A percentile compares a stretch with the other conserved stretches of the same genome.
Conservation (phyloP, 352 stramenopile genomes). For the Pilasporangium apinafurcum region DNA sequence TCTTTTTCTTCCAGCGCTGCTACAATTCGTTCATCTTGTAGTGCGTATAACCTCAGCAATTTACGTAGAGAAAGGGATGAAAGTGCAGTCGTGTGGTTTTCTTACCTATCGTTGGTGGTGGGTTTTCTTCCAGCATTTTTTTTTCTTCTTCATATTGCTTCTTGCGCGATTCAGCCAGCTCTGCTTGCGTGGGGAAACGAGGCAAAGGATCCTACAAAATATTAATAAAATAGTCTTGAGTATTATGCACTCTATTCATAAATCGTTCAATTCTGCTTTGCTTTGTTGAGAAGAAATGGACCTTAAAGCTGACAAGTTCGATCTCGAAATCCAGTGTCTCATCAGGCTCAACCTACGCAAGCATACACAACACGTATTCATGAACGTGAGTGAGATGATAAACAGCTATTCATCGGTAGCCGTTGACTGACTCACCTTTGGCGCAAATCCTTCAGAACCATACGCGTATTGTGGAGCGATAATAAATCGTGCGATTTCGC, state of each 20-base stretch:
- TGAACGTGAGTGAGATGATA: no score
- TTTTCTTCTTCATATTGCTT: constrained; percentile 79
- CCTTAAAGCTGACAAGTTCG: constrained; percentile 71
- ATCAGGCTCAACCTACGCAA: constrained; percentile 55
- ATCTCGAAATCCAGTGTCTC: constrained; percentile 87
- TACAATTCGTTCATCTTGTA: constrained; percentile 72
- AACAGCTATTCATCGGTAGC: constrained; percentile 3
- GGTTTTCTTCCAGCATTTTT: constrained; percentile 83
- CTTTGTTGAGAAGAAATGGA: constrained; percentile 14
- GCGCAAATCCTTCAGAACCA: constrained; percentile 66
- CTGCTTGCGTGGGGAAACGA: constrained; percentile 76
- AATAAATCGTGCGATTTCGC: constrained; percentile 79
- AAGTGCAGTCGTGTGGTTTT: no score
- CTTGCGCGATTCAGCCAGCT: constrained; percentile 75
- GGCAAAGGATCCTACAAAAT: constrained; percentile 53
- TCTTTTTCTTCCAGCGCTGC: constrained; percentile 73
- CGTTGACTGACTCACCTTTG: constrained; percentile 33
- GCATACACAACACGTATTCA: not conserved
- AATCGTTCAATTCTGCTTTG: no score
- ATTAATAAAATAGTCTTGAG: not conserved
- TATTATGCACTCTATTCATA: no score
- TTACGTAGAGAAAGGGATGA: no score
- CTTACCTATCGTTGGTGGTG: constrained; percentile 68
- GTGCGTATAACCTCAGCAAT: not conserved
- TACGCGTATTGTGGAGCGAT: constrained; percentile 80